Conservation (phyloP, 495 filamentous ascomycete species). For the Delitschia confertaspora region DNA sequence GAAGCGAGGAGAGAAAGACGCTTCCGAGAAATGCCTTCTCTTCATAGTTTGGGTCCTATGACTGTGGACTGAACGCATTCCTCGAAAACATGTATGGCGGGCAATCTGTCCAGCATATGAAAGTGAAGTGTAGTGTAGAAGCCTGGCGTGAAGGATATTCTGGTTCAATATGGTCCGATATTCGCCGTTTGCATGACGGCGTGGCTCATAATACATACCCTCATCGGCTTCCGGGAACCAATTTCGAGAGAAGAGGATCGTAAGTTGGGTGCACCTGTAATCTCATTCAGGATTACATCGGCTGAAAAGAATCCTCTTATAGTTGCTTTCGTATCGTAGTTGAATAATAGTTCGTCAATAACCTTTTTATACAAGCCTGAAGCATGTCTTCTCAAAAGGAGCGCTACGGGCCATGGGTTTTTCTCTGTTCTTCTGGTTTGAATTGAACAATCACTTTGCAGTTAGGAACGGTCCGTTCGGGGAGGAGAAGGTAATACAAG, state of each 20-base stretch:
- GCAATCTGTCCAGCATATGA: background rate
- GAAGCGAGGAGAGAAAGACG: constrained; percentile 3
- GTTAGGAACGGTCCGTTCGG: constrained; percentile 7
- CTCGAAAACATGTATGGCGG: background rate
- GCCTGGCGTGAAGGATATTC: constrained; percentile 8
- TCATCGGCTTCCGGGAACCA: constrained; percentile 8
- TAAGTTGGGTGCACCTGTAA: constrained; percentile 7
- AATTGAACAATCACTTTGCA: background rate
- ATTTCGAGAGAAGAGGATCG: constrained; percentile 10
- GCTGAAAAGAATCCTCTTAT: constrained; percentile 1
- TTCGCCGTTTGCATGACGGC: constrained; percentile 10
- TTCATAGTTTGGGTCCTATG: background rate
- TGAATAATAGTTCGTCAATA: constrained; percentile 6
- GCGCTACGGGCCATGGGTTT: background rate
- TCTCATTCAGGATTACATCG: constrained; percentile 10
- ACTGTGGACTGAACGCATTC: background rate
- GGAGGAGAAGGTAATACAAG: constrained; percentile 7
- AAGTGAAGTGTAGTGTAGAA: constrained; percentile 8
- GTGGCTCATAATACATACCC: constrained; percentile 11
- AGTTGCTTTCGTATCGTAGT: constrained; percentile 9
- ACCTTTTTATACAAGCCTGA: constrained; percentile 1
- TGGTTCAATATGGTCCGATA: constrained; percentile 13
- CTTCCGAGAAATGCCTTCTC: background rate
- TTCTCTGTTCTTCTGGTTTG: background rate
- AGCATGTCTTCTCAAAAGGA: constrained; percentile 1